Conservation (phyloP, 2,329 filamentous ascomycete genomes). For the Paecilomyces fulvus region DNA sequence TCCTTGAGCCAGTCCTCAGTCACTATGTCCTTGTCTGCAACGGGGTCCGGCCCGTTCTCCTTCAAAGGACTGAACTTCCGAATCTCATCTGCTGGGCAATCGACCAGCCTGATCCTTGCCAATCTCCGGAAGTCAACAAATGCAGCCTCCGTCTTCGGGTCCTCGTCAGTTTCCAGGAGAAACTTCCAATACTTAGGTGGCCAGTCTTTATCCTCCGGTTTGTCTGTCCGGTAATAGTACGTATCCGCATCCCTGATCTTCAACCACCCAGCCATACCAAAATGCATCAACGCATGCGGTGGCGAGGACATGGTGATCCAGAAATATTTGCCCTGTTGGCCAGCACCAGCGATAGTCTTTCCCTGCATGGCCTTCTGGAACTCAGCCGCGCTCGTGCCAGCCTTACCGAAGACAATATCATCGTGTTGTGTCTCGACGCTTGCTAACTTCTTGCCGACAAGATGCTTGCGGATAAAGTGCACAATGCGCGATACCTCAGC, state of each 20-base stretch:
- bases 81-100: constrained; percentile 70
- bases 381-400: constrained; percentile 65
- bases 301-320: constrained; percentile 72
- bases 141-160: constrained; percentile 57
- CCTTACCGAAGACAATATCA: constrained; percentile 81
- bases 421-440: constrained; percentile 68
- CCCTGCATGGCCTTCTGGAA: constrained; percentile 68
- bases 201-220: constrained; percentile 58
- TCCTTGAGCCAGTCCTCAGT: constrained; percentile 66
- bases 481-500: constrained; percentile 71
- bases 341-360: constrained; percentile 62
- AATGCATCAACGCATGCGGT: constrained; percentile 83
- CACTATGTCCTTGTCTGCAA: constrained; percentile 68
- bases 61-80: constrained; percentile 68
- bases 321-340: constrained; percentile 95
- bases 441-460: constrained; percentile 74
- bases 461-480: constrained; percentile 70
- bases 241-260: constrained; percentile 73
- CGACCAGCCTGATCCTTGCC: constrained; percentile 68
- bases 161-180: constrained; percentile 56
- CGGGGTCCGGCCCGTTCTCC: constrained; percentile 90
- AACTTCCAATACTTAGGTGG: constrained; percentile 91
- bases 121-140: constrained; percentile 80
- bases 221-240: constrained; percentile 65
- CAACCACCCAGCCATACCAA: constrained; percentile 75